Evolutionary conservation across 2,329 filamentous ascomycete genomes (phyloP).

Genomic region (Penicillium vulpinum): DNA sequence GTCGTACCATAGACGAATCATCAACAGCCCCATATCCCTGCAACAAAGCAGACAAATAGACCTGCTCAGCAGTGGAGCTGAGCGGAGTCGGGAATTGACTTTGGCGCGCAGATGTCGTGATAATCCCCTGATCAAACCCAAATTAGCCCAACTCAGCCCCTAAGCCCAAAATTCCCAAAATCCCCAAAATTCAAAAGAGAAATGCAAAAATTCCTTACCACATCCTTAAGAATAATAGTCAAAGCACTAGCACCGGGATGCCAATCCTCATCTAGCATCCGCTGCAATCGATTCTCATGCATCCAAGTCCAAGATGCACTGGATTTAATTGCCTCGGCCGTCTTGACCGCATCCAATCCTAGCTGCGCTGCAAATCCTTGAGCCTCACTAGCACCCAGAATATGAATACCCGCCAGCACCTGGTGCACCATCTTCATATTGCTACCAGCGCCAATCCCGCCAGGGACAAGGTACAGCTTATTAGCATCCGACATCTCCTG

Average conservation of each 20-base stretch:
- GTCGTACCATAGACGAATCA: conserved; percentile 57
- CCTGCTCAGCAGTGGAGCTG: conserved; percentile 63
- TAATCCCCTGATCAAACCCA: conserved; percentile 53
- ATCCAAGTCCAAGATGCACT: conserved; percentile 61
- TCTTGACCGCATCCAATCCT: conserved; percentile 52
- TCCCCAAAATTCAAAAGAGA: no score
- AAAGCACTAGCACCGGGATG: conserved; percentile 59
- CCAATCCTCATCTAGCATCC: conserved; percentile 56
- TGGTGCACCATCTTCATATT: conserved; percentile 67
- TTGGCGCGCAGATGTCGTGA: conserved; percentile 64
- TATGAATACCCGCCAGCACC: conserved; percentile 63
- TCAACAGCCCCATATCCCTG: conserved; percentile 58
- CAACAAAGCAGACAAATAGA: conserved; percentile 61
- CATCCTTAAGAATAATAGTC: conserved; percentile 62
- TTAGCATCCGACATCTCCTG: conserved; percentile 58
- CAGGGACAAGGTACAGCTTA: conserved; percentile 64
- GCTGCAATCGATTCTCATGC: conserved; percentile 59
- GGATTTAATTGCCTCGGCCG: conserved; percentile 47
- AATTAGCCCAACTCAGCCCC: neutral
- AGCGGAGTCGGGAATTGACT: conserved; percentile 61
- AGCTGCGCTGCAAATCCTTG: conserved; percentile 60
- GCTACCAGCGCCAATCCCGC: conserved; percentile 60
- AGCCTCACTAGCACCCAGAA: conserved; percentile 60
- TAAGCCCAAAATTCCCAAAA: no score
- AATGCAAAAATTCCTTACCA: conserved; percentile 34